A percentile compares a stretch with the other conserved stretches of the same genome.
Evolutionary conservation across 73 alveolate genomes (phyloP).

Genomic region (Vitrella brassicaformis): DNA sequence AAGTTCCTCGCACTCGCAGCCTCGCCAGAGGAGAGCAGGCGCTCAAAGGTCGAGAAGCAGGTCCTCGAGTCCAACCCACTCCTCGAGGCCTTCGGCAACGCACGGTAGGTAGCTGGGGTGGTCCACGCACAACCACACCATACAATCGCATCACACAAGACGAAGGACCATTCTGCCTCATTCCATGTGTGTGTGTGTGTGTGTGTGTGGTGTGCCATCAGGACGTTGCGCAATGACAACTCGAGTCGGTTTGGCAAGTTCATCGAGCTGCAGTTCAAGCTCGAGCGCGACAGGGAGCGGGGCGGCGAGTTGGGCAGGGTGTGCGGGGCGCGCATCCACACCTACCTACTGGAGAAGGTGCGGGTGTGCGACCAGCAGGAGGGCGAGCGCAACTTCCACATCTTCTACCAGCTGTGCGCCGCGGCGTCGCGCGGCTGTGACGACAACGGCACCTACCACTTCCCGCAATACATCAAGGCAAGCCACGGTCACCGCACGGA

Average conservation of each 20-base stretch:
- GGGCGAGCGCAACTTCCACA: conserved; percentile 79
- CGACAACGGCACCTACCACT: no score
- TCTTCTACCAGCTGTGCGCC: conserved; percentile 64
- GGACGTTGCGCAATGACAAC: conserved; percentile 53
- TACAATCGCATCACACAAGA: not conserved
- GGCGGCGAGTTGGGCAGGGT: conserved; percentile 40
- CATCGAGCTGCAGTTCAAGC: conserved; percentile 68
- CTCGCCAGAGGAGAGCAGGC: conserved; percentile 39
- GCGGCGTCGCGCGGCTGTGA: not conserved
- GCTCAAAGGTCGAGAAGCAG: conserved; percentile 64
- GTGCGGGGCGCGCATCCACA: conserved; percentile 81
- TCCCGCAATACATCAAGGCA: no score
- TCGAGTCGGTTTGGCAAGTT: conserved; percentile 79
- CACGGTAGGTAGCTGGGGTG: conserved; percentile 19
- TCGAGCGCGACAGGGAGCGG: conserved; percentile 49
- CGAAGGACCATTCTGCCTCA: not conserved
- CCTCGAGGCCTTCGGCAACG: conserved; percentile 89
- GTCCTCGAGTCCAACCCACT: conserved; percentile 84
- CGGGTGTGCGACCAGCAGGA: conserved; percentile 56
- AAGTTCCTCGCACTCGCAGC: conserved; percentile 40
- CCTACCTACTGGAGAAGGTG: conserved; percentile 64
- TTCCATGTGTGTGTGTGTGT: not conserved
- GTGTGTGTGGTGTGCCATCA: not conserved
- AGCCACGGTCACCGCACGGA: no score
- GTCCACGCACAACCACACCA: not conserved